Base-by-base conservation (phyloP, 805 yeast species). In the Metahyphopichia silvanorum region DNA sequence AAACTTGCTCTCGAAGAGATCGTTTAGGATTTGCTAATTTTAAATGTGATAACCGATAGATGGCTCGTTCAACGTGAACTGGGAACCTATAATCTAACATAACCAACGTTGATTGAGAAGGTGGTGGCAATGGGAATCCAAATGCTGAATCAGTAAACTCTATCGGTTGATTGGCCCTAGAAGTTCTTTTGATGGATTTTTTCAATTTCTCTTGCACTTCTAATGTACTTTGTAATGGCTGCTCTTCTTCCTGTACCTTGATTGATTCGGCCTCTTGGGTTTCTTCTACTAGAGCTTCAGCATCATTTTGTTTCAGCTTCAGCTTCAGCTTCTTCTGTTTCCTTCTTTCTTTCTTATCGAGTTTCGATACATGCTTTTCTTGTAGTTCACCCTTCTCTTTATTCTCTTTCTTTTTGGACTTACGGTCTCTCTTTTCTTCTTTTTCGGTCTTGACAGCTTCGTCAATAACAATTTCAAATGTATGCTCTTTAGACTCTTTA, bases 11-110 rank as follows among this genome's bases (percentile, higher is more conserved):
- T 23, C 88, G 72, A 40, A 93, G 63, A 18, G 94, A 93, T 38
- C 98, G 69, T 52, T 87, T 84, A 1, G 98, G 91, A 57, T 93
- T 95, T 16, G 98, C 96, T 43, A 93, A 69, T 57, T 93, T 93
- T 54, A 93, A 65, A 59, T 93, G 98, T 33, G 96, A 85, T 35
- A 93, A 68, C 35, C 98, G 68, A 58, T 93, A 93, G 32, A 93
- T 85, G 0, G 98, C 98, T 25, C 98, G 72, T 58, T 93, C 98
- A 27, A 93, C 95, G 57, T 91, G 96, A 28, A 93, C 79, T 0
- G 98, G 97, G 56, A 86, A 84, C 42, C 98, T 69, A 48, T 82
- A 80, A 52, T 84, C 91, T 37, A 84, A 66, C 95, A 85, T 85
- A 13, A 83, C 74, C 23, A 85, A 65, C 0, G 93, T 85, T 1